Evolutionary conservation across 306 rosid species (phyloP), one percentile per base, ranked within the genome.

Genomic region (Begonia loranthoides): DNA sequence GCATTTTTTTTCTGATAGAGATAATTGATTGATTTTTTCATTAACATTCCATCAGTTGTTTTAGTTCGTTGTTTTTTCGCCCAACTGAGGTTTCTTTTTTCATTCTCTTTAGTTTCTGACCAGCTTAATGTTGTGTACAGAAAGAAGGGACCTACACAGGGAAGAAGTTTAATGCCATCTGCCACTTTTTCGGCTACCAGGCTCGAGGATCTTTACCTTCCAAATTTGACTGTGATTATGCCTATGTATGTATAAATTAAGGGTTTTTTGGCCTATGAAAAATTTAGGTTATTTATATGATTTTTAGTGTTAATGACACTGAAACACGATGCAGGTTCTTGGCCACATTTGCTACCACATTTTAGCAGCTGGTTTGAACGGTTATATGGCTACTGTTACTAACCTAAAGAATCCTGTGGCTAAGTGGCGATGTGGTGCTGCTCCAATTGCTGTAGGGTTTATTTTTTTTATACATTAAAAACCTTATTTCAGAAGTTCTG

Each of bases 181-280:
- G 99, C 73, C 99, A 92, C 78, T 92, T 92, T 58, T 90, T 90
- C 19, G 99, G 99, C 59, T 90, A 90, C 69, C 99, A 90, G 74
- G 99, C 99, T 73, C 95, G 99, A 54, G 99, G 99, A 58, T 92
- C 99, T 40, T 72, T 92, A 54, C 94, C 99, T 22, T 92, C 99
- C 19, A 92, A 92, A 58, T 92, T 92, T 54, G 99, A 92, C 59
- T 86, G 95, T 64, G 99, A 92, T 70, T 92, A 92, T 60, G 96
- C 88, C 65, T 92, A 72, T 49, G 99, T 92, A 86, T 61, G 94
- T 59, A 50, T 66, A 47, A 34, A 15, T 22, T 59, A 64, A 10
- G 56, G 19, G 52, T 64, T 52, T 45, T 45, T 59, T 59, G 44
- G n/a, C 62, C 62, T 41, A n/a, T 51, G 36, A 49, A 5, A 28